phyloP scores from a whole-genome alignment of 2,329 filamentous ascomycete genomes.

The Nigrospora osmanthi region DNA sequence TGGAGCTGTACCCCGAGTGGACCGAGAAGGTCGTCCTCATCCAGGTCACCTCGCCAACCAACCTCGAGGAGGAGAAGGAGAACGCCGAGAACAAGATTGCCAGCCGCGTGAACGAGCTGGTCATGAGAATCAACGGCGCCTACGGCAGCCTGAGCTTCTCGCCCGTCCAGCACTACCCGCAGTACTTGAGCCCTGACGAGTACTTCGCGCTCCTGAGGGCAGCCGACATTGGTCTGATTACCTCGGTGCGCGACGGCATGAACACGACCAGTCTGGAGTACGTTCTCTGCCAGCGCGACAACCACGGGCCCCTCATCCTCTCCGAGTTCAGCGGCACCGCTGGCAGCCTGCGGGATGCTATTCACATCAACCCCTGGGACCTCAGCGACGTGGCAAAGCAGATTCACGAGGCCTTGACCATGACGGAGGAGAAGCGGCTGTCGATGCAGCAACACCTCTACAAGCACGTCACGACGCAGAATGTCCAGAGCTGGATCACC shows the following conservation, averaged over 20 bases:
- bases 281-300: constrained; percentile 82
- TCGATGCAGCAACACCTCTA: constrained; percentile 70
- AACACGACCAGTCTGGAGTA: constrained; percentile 96
- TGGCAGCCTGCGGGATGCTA: constrained; percentile 73
- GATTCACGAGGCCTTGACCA: constrained; percentile 74
- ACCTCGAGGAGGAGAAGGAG: constrained; percentile 69
- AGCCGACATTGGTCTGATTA: constrained; percentile 88
- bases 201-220: constrained; percentile 91
- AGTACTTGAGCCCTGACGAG: constrained; percentile 82
- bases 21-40: constrained; percentile 86
- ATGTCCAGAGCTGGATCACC: constrained; percentile 78
- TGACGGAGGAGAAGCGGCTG: constrained; percentile 58
- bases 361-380: constrained; percentile 97
- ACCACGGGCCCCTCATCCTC: constrained; percentile 80
- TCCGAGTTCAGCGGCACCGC: constrained; percentile 96
- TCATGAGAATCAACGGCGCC: constrained; percentile 83
- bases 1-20: constrained; percentile 88
- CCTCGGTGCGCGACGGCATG: constrained; percentile 94
- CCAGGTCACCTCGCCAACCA: constrained; percentile 86
- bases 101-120: constrained; percentile 82
- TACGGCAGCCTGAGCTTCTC: constrained; percentile 85
- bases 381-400: constrained; percentile 74
- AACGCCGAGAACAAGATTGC: constrained; percentile 73
- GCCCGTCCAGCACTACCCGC: constrained; percentile 89
- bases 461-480: constrained; percentile 76